phyloP scores from a whole-genome alignment of 371 early-diverging fungal genomes.

The Mucor circinelloides region DNA sequence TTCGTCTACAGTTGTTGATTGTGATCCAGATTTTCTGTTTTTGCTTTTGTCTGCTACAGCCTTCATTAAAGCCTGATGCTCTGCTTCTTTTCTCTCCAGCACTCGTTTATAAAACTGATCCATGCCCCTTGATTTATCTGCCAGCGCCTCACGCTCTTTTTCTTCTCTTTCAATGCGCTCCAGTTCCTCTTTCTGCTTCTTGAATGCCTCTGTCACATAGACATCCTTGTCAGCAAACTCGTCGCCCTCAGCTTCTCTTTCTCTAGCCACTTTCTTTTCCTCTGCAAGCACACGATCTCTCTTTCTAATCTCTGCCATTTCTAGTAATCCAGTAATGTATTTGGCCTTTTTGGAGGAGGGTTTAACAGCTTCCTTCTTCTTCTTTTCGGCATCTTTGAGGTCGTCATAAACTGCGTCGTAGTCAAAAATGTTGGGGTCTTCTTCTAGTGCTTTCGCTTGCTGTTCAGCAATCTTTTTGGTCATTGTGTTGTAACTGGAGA shows the following conservation, averaged over 20 bases:
- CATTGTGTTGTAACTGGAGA: conserved; percentile 25
- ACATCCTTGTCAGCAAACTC: conserved; percentile 72
- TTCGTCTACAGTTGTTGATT: background rate
- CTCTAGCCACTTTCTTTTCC: conserved; percentile 79
- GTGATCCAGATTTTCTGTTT: background rate
- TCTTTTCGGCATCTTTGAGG: conserved; percentile 69
- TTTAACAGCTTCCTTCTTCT: conserved; percentile 47
- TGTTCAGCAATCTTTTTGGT: conserved; percentile 50
- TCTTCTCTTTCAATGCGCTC: conserved; percentile 84
- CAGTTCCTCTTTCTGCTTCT: conserved; percentile 80
- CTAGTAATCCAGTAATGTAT: conserved; percentile 78
- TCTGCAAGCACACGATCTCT: conserved; percentile 80
- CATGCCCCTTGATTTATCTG: conserved; percentile 40
- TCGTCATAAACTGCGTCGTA: conserved; percentile 92
- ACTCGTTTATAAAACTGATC: conserved; percentile 48
- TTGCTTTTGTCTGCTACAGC: conserved; percentile 24
- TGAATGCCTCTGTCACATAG: conserved; percentile 87
- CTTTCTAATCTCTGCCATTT: conserved; percentile 82
- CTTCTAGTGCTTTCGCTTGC: conserved; percentile 70
- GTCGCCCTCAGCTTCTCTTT: conserved; percentile 62
- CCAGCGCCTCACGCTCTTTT: conserved; percentile 55
- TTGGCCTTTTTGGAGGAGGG: conserved; percentile 57
- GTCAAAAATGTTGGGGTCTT: conserved; percentile 86
- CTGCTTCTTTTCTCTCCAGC: conserved; percentile 45
- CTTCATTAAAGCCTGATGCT: conserved; percentile 38